Conservation (phyloP, 192 early-diverging fungal species). For the Gonapodya sp. region DNA sequence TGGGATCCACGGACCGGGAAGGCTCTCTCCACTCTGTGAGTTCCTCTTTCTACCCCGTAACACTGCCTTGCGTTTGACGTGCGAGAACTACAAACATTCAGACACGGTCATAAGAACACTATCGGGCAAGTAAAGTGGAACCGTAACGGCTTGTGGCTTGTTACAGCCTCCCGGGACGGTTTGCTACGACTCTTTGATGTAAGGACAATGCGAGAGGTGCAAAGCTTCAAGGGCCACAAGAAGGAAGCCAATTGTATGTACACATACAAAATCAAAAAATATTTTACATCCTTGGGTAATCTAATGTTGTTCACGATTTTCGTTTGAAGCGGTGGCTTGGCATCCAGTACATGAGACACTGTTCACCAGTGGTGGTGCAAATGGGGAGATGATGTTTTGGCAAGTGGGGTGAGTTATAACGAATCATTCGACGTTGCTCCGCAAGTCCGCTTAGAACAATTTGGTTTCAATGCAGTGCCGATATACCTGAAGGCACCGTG, state of each 20-base stretch:
- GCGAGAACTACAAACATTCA: conserved; percentile 15
- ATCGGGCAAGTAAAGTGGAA: conserved; percentile 90
- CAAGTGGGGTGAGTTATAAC: conserved; percentile 58
- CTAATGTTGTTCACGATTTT: too few species aligned
- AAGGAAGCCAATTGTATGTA: conserved; percentile 75
- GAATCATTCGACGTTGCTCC: neutral
- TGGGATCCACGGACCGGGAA: conserved; percentile 95
- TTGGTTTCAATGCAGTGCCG: neutral
- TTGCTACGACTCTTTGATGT: conserved; percentile 91
- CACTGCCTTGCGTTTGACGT: conserved; percentile 4
- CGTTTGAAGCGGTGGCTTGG: conserved; percentile 88
- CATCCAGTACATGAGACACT: conserved; percentile 88
- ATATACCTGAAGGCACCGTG: conserved; percentile 21
- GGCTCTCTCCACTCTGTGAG: conserved; percentile 72
- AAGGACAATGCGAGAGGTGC: conserved; percentile 81
- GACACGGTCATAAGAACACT: conserved; percentile 89
- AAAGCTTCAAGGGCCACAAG: conserved; percentile 73
- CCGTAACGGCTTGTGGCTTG: conserved; percentile 93
- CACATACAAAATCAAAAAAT: conserved; percentile 8
- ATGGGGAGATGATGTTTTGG: conserved; percentile 82
- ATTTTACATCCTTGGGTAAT: too few species aligned
- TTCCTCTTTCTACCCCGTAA: neutral
- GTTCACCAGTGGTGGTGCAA: conserved; percentile 84
- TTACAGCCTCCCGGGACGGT: conserved; percentile 82
- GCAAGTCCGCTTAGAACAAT: neutral